A percentile compares a stretch with the other conserved stretches of the same genome.
Conservation (phyloP, 345 rosid species). For the Clarkia xantiana region DNA sequence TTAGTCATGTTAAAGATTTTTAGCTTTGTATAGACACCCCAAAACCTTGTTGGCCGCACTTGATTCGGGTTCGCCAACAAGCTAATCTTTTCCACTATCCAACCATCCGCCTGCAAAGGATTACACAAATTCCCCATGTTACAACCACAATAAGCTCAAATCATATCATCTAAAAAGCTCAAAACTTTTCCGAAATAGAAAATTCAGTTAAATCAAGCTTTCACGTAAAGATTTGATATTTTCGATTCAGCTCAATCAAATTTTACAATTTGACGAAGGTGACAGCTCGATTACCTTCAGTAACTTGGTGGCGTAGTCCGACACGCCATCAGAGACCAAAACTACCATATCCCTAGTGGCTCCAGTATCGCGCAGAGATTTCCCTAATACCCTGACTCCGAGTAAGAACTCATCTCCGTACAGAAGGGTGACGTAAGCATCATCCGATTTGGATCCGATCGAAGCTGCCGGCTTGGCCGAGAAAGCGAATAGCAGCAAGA, state of each 20-base stretch:
- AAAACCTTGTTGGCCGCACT: constrained; percentile 71
- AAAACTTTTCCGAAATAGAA: background rate
- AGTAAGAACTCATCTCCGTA: constrained; percentile 90
- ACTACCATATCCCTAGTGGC: constrained; percentile 71
- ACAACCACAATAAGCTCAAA: background rate
- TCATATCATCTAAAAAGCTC: background rate
- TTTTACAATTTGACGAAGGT: constrained; percentile 24
- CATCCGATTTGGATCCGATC: constrained; percentile 19
- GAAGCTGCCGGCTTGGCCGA: constrained; percentile 21
- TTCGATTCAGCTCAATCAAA: no score
- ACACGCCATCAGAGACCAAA: constrained; percentile 87
- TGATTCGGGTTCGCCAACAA: constrained; percentile 81
- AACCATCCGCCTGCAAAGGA: constrained; percentile 73
- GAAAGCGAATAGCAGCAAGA: constrained; percentile 13
- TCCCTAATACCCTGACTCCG: constrained; percentile 90
- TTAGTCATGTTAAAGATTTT: constrained; percentile 84
- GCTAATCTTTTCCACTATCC: constrained; percentile 84
- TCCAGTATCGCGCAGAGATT: constrained; percentile 76
- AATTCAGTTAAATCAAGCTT: background rate
- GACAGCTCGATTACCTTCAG: no score
- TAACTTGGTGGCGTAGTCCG: constrained; percentile 54
- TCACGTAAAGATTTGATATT: background rate
- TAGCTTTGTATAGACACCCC: constrained; percentile 96
- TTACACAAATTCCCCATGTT: background rate
- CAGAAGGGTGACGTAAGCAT: constrained; percentile 75